These are phyloP conservation scores for Fennellomyces sp. DNA, from an alignment of 371 early-diverging fungal genomes.

Conservation along the genomic window DNA sequence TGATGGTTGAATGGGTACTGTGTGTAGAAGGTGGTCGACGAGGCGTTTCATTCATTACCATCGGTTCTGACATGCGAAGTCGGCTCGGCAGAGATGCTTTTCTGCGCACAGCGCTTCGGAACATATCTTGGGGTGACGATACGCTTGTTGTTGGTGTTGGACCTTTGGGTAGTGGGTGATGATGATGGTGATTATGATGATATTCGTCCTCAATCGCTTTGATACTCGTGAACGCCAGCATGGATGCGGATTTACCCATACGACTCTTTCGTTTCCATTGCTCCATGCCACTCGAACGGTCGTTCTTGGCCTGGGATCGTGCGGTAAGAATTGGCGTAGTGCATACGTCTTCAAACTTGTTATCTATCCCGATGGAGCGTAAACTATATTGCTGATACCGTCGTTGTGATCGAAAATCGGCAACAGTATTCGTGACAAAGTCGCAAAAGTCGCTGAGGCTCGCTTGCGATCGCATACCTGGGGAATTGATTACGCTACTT, in stretches of 20 bases:
- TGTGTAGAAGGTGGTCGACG: not conserved
- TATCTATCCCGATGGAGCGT: conserved; percentile 19
- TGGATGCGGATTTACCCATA: conserved; percentile 23
- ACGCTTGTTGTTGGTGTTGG: not conserved
- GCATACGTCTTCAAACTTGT: conserved; percentile 30
- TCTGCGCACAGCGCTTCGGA: conserved; percentile 11
- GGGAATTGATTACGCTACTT: conserved; percentile 5
- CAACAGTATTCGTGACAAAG: conserved; percentile 19
- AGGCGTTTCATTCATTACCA: not conserved
- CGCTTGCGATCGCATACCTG: conserved; percentile 14
- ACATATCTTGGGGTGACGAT: not conserved
- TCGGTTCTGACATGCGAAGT: conserved; percentile 7
- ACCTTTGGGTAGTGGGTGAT: not conserved
- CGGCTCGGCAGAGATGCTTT: conserved; percentile 20
- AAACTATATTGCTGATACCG: conserved; percentile 22
- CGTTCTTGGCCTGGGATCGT: conserved; percentile 19
- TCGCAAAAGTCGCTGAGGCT: conserved; percentile 24
- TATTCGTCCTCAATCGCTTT: not conserved
- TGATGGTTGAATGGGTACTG: not conserved
- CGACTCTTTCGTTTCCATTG: conserved; percentile 20
- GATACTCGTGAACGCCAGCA: conserved; percentile 18
- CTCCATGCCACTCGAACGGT: conserved; percentile 17
- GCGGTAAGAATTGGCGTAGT: conserved; percentile 25
- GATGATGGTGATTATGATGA: not conserved
- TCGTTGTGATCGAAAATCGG: conserved; percentile 20